Conservation (phyloP, 805 yeast genomes). For the Lachancea kluyveri region DNA sequence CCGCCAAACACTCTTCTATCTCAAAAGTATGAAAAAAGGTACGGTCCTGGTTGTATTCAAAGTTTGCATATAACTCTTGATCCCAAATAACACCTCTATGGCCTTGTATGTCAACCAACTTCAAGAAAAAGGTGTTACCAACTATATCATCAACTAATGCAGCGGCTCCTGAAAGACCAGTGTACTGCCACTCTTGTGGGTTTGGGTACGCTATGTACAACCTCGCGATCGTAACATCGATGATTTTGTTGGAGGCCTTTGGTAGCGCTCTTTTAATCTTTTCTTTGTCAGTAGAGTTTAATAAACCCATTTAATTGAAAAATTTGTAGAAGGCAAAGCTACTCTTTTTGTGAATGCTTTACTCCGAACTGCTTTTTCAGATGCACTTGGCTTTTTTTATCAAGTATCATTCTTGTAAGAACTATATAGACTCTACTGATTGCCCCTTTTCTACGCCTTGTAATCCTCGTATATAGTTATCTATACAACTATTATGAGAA, state of each 20-base stretch:
- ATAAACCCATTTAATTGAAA: conserved; percentile 29
- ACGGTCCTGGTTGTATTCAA: conserved; percentile 88
- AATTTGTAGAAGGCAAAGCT: too few relatives aligned
- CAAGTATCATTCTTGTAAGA: too few relatives aligned
- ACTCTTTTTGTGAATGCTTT: too few relatives aligned
- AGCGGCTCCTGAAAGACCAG: conserved; percentile 86
- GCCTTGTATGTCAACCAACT: conserved; percentile 79
- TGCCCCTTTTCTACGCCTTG: too few relatives aligned
- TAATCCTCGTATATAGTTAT: too few relatives aligned
- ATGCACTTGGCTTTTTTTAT: too few relatives aligned
- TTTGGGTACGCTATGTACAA: conserved; percentile 88
- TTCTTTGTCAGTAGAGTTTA: conserved; percentile 68
- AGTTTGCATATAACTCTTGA: conserved; percentile 85
- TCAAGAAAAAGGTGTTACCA: conserved; percentile 88
- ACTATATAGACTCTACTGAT: too few relatives aligned
- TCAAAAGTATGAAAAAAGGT: conserved; percentile 94
- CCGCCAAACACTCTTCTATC: conserved; percentile 81
- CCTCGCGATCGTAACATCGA: conserved; percentile 87
- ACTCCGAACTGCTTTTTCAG: too few relatives aligned
- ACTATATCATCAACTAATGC: conserved; percentile 86
- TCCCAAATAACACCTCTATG: conserved; percentile 92
- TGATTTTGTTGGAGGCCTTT: conserved; percentile 75
- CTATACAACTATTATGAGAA: too few relatives aligned
- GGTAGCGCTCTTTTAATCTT: conserved; percentile 86
- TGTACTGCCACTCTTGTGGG: conserved; percentile 72